phyloP scores from a whole-genome alignment of 768 basidiomycete genomes.

The Rhizopogon vulgaris region DNA sequence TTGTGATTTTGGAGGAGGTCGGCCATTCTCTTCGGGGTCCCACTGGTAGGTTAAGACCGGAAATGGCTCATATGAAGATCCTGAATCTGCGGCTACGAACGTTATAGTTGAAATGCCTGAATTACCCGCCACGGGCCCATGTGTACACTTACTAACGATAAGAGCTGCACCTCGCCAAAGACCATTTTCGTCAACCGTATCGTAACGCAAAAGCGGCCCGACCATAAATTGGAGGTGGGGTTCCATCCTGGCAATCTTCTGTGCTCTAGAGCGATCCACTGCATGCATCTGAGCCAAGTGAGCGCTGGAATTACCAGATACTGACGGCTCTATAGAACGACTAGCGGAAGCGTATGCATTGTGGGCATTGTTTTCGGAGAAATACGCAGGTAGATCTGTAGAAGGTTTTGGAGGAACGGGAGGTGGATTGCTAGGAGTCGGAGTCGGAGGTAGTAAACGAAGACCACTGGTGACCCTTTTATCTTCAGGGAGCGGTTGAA shows the following conservation, averaged over 20 bases:
- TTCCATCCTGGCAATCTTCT: conserved; percentile 61
- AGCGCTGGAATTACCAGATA: conserved; percentile 15
- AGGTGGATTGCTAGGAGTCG: conserved; percentile 37
- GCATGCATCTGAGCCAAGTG: conserved; percentile 49
- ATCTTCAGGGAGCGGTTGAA: conserved; percentile 54
- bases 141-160: conserved; percentile 67
- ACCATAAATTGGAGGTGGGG: conserved; percentile 89
- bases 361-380: conserved; percentile 19
- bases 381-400: conserved; percentile 12
- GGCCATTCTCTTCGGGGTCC: conserved; percentile 48
- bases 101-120: background rate
- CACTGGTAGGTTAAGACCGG: conserved; percentile 67
- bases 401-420: conserved; percentile 38
- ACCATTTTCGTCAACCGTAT: conserved; percentile 72
- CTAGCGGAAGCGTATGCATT: conserved; percentile 1
- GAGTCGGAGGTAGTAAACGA: conserved; percentile 26
- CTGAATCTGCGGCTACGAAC: conserved; percentile 62
- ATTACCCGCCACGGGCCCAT: too few relatives aligned
- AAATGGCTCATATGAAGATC: conserved; percentile 70
- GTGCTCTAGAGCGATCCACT: conserved; percentile 57
- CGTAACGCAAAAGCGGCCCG: conserved; percentile 84
- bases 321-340: background rate
- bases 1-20: conserved; percentile 21
- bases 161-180: conserved; percentile 87
- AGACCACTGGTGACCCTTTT: conserved; percentile 52